These are phyloP conservation scores for Dioscorea dumetorum DNA, from an alignment of 106 monocot genomes.

Conservation along the genomic window DNA sequence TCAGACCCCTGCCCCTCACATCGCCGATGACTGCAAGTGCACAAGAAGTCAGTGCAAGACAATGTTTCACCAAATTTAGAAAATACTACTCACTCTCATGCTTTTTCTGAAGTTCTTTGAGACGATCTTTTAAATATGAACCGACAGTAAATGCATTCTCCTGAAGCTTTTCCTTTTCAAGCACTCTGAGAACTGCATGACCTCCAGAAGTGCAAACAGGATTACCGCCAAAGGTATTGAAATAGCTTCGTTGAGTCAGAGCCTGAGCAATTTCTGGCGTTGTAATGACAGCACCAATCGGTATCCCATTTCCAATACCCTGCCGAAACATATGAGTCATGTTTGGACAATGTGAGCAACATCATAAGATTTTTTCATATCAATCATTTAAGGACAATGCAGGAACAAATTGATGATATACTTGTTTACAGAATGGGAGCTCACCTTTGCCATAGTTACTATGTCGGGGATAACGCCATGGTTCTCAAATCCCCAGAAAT, in stretches of 20 bases:
- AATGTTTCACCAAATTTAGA: no score
- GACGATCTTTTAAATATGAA: slow-evolving; percentile 56
- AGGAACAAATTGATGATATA: no score
- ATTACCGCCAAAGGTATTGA: slow-evolving; percentile 24
- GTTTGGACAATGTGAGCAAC: no score
- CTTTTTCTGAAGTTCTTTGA: slow-evolving; percentile 44
- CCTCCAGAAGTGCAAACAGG: slow-evolving; percentile 53
- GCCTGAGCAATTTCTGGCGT: slow-evolving; percentile 71
- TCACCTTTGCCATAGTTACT: slow-evolving; percentile 86
- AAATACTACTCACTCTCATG: slow-evolving; percentile 39
- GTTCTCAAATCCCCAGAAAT: slow-evolving; percentile 89
- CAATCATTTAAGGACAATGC: no score
- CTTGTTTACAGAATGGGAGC: neutral
- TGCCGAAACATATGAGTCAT: slow-evolving; percentile 2
- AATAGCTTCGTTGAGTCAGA: slow-evolving; percentile 64
- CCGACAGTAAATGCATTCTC: slow-evolving; percentile 59
- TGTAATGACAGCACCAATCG: slow-evolving; percentile 70
- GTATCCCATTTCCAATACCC: slow-evolving; percentile 93
- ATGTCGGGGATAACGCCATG: slow-evolving; percentile 81
- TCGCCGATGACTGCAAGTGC: slow-evolving; percentile 37
- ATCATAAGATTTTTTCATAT: no score
- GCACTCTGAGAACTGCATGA: slow-evolving; percentile 43
- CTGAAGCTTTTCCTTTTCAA: slow-evolving; percentile 52
- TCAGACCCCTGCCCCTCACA: slow-evolving; percentile 55
- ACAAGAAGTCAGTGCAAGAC: no score